Conservation (phyloP, 257 asterid genomes). For the Ehretia macrophylla region DNA sequence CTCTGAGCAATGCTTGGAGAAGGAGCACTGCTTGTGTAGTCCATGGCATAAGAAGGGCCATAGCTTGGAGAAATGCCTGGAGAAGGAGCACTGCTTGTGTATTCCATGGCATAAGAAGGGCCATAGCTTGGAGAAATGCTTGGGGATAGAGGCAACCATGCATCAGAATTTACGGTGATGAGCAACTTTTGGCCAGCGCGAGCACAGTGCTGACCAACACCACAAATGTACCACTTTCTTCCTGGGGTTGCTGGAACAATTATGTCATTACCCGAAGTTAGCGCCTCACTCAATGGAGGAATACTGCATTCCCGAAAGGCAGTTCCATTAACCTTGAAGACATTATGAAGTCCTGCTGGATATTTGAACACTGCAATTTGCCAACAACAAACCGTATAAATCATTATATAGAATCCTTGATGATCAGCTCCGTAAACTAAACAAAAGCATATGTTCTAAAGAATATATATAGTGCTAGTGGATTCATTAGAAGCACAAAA, state of each 20-base stretch:
- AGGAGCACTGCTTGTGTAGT: too few species aligned
- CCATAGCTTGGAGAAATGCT: too few species aligned
- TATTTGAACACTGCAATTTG: constrained; percentile 20
- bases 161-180: constrained; percentile 16
- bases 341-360: constrained; percentile 19
- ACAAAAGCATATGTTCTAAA: neutral
- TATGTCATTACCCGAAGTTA: constrained; percentile 16
- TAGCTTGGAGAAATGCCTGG: too few species aligned
- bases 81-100: too few species aligned
- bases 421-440: neutral
- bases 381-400: neutral
- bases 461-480: neutral
- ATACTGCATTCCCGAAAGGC: constrained; percentile 25
- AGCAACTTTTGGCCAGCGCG: constrained; percentile 33
- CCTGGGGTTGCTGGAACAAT: constrained; percentile 24
- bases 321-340: constrained; percentile 28
- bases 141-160: too few species aligned
- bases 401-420: too few species aligned
- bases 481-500: neutral
- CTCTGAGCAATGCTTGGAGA: too few species aligned
- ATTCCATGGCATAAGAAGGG: too few species aligned
- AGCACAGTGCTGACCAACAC: constrained; percentile 20
- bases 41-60: too few species aligned
- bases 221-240: constrained; percentile 39
- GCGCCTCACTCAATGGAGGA: constrained; percentile 8